Evolutionary conservation across 345 rosid genomes (phyloP).

Genomic region (Carallia pectinifolia): DNA sequence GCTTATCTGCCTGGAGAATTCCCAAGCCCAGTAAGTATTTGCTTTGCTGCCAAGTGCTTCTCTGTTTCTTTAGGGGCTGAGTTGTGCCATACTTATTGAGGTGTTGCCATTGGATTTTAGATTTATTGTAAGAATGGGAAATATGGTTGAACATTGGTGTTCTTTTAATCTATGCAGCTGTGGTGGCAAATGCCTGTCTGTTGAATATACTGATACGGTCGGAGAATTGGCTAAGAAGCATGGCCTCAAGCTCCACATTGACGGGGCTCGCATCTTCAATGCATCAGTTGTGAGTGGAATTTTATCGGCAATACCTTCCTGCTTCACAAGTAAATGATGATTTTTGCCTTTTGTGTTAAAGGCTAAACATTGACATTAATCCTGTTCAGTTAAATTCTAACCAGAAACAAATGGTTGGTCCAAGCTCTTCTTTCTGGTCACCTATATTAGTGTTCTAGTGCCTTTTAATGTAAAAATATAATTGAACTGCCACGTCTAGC

Average conservation of each 20-base stretch:
- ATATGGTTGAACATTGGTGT: neutral
- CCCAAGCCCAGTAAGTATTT: constrained; percentile 78
- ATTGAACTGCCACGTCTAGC: neutral
- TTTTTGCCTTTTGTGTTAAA: neutral
- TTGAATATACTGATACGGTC: constrained; percentile 63
- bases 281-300: constrained; percentile 72
- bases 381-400: neutral
- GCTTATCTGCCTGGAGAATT: constrained; percentile 87
- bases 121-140: neutral
- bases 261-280: constrained; percentile 95
- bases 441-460: neutral
- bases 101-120: no score
- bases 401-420: neutral
- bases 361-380: neutral
- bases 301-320: neutral
- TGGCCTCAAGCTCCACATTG: constrained; percentile 88
- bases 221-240: constrained; percentile 81
- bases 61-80: no score
- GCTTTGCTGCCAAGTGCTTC: neutral
- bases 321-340: no score
- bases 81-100: no score
- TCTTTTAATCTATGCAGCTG: constrained; percentile 46
- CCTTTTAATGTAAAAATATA: neutral
- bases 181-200: constrained; percentile 79
- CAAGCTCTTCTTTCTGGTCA: neutral